Conservation (phyloP, 2,329 filamentous ascomycete species). For the Cryphonectria radicalis region DNA sequence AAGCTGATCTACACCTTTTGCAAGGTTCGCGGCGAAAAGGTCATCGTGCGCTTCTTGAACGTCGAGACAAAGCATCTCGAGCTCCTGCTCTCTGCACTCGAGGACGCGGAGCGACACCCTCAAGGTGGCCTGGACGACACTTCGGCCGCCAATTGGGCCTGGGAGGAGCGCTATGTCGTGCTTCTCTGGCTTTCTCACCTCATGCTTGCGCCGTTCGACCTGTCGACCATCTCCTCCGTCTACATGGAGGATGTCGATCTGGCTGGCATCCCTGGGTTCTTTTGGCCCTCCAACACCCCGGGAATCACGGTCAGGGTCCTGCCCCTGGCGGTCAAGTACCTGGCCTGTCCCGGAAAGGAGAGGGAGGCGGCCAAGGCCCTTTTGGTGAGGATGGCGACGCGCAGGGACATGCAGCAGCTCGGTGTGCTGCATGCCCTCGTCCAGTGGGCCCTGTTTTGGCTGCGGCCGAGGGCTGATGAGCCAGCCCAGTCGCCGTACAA, state of each 20-base stretch:
- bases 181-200: slow-evolving; percentile 87
- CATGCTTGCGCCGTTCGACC: slow-evolving; percentile 84
- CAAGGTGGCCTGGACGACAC: slow-evolving; percentile 18
- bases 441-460: slow-evolving; percentile 68
- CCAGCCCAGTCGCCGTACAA: slow-evolving; percentile 65
- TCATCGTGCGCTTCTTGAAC: slow-evolving; percentile 87
- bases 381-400: slow-evolving; percentile 79
- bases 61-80: slow-evolving; percentile 89
- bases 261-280: slow-evolving; percentile 51
- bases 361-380: slow-evolving; percentile 84
- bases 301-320: slow-evolving; percentile 73
- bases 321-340: slow-evolving; percentile 70
- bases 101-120: slow-evolving; percentile 54
- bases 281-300: slow-evolving; percentile 65
- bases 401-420: slow-evolving; percentile 84
- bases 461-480: slow-evolving; percentile 51
- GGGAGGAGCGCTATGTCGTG: slow-evolving; percentile 89
- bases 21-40: slow-evolving; percentile 92
- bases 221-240: slow-evolving; percentile 78
- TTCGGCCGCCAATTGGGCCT: slow-evolving; percentile 56
- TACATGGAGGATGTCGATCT: slow-evolving; percentile 52
- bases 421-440: slow-evolving; percentile 71
- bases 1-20: slow-evolving; percentile 86
- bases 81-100: slow-evolving; percentile 74
- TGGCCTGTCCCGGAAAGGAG: slow-evolving; percentile 81